A percentile compares a stretch with the other conserved stretches of the same genome.
phyloP scores from a whole-genome alignment of 2,329 filamentous ascomycete species.

The Kalaharituber pfeilii region DNA sequence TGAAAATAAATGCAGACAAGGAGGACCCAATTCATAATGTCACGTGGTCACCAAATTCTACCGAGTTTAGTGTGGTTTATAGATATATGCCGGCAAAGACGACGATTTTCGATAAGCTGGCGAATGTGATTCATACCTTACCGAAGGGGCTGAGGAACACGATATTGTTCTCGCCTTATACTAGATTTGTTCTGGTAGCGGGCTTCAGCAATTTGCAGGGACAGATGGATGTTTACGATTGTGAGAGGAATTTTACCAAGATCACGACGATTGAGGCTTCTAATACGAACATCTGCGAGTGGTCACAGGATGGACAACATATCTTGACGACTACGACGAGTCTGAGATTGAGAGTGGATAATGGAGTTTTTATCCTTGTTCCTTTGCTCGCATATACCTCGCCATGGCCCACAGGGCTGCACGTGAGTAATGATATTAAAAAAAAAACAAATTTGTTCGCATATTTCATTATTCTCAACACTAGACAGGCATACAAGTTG shows the following conservation, averaged over 20 bases:
- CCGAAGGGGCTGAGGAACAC: conserved; percentile 81
- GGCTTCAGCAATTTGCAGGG: conserved; percentile 95
- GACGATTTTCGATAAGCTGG: conserved; percentile 88
- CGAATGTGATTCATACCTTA: conserved; percentile 67
- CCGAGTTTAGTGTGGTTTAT: conserved; percentile 94
- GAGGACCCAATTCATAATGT: conserved; percentile 97
- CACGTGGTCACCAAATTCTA: conserved; percentile 93
- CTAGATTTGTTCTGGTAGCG: conserved; percentile 80
- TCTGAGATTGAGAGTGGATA: conserved; percentile 86
- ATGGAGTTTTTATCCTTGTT: no score
- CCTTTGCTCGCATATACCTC: no score
- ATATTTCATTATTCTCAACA: no score
- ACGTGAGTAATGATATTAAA: no score
- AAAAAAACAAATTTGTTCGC: no score
- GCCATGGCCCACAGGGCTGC: no score
- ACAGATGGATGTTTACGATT: conserved; percentile 93
- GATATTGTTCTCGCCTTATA: conserved; percentile 82
- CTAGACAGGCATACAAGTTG: conserved; percentile 53
- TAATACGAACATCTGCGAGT: conserved; percentile 90
- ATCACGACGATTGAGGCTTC: conserved; percentile 85
- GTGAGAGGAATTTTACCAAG: conserved; percentile 86
- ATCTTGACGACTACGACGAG: conserved; percentile 97
- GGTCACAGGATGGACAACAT: conserved; percentile 89
- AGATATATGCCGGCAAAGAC: conserved; percentile 99
- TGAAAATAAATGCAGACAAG: conserved; percentile 50